Percentiles rank a stretch among this genome's conserved stretches.
These are phyloP conservation scores for Pinus taeda DNA, from an alignment of 75 land plant species.

Conservation along the genomic window DNA sequence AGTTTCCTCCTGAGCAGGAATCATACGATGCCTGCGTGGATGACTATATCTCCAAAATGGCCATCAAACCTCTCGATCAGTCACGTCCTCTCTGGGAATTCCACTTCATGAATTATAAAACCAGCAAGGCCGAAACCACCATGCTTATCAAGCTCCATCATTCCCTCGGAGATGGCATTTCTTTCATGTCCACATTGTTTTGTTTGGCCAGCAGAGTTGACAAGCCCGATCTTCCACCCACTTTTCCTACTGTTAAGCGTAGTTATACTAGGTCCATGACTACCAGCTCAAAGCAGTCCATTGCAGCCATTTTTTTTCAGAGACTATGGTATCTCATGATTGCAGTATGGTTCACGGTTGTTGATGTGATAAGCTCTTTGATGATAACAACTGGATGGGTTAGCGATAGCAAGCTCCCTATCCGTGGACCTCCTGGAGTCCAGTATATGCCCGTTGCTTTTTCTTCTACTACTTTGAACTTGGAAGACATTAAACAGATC, in stretches of 20 bases:
- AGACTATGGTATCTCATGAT: too few relatives aligned
- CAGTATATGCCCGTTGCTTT: too few relatives aligned
- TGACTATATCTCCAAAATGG: not conserved
- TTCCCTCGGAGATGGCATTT: conserved; percentile 1
- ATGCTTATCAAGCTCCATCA: not conserved
- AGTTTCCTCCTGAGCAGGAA: not conserved
- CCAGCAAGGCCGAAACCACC: not conserved
- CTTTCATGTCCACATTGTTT: not conserved
- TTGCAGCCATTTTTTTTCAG: too few relatives aligned
- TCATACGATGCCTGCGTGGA: not conserved
- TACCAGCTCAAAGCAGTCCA: too few relatives aligned
- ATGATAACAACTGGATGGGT: too few relatives aligned
- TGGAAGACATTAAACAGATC: too few relatives aligned
- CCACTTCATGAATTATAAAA: not conserved
- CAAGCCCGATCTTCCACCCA: conserved; percentile 6
- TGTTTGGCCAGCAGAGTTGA: not conserved
- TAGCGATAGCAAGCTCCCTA: too few relatives aligned
- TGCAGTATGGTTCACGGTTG: too few relatives aligned
- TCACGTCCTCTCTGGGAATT: conserved; percentile 6
- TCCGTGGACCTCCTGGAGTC: too few relatives aligned
- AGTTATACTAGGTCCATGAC: too few relatives aligned
- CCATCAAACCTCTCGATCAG: not conserved
- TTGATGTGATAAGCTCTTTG: too few relatives aligned
- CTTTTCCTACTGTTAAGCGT: not conserved
- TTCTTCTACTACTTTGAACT: too few relatives aligned